Percentiles rank a stretch among this genome's conserved stretches.
Conservation (phyloP, 192 early-diverging fungal genomes). For the Kappamyces sp. region DNA sequence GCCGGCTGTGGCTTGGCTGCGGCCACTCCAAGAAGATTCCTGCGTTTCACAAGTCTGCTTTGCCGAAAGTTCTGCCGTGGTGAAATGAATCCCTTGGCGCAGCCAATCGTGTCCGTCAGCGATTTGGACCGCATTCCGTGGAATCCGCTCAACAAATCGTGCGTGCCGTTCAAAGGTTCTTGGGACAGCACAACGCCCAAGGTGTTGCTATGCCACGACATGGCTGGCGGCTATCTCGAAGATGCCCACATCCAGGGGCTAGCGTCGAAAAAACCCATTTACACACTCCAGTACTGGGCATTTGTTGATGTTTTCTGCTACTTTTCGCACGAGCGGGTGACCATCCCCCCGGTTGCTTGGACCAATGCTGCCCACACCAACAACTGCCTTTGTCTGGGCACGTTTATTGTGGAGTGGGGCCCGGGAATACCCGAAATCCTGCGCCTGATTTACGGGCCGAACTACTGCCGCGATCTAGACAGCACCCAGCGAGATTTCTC, state of each 20-base stretch:
- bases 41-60: too few species aligned
- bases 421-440: constrained; percentile 44
- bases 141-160: background rate
- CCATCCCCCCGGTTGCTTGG: constrained; percentile 60
- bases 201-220: constrained; percentile 58
- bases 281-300: constrained; percentile 56
- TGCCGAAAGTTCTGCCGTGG: too few species aligned
- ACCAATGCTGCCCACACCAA: constrained; percentile 60
- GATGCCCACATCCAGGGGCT: background rate
- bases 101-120: constrained; percentile 2
- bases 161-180: background rate
- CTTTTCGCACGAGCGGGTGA: constrained; percentile 52
- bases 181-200: constrained; percentile 13
- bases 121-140: background rate
- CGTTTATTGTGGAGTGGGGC: constrained; percentile 57
- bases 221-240: constrained; percentile 43
- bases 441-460: constrained; percentile 49
- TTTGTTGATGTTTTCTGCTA: constrained; percentile 60
- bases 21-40: too few species aligned
- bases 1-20: too few species aligned
- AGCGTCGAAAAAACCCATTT: constrained; percentile 30
- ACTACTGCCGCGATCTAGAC: constrained; percentile 10
- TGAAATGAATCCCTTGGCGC: background rate
- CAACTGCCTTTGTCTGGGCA: constrained; percentile 50
- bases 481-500: constrained; percentile 33